Evolutionary conservation across 106 monocot species (phyloP).

Genomic region (Allium fistulosum): DNA sequence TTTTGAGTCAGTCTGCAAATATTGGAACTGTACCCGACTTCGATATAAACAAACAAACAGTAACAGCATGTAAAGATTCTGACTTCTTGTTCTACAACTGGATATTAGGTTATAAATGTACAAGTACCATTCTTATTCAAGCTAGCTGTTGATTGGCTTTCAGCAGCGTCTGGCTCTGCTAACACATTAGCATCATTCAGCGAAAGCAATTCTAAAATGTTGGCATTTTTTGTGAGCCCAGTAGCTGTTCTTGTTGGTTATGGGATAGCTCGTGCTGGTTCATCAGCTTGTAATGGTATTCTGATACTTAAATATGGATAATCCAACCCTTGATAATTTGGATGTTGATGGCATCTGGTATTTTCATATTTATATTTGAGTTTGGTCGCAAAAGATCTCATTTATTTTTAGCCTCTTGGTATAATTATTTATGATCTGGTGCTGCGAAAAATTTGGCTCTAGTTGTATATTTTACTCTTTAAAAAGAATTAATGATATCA

Average conservation of each 20-base stretch:
- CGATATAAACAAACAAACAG: not conserved
- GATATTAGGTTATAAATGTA: conserved; percentile 88
- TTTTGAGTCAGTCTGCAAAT: no score
- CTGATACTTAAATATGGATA: not conserved
- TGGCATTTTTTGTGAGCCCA: conserved; percentile 90
- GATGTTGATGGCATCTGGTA: no score
- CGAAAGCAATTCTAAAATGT: conserved; percentile 62
- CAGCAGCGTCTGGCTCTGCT: conserved; percentile 48
- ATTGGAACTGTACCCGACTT: no score
- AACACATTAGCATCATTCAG: conserved; percentile 57
- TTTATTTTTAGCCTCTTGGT: no score
- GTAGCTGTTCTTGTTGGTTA: conserved; percentile 92
- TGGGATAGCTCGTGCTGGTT: conserved; percentile 85
- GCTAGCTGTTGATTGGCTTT: conserved; percentile 98
- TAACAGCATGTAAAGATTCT: conserved; percentile 2
- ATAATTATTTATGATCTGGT: no score
- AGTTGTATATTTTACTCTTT: no score
- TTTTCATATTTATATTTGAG: no score
- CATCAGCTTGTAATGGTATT: conserved; percentile 95
- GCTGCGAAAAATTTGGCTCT: no score
- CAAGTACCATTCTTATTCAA: conserved; percentile 99
- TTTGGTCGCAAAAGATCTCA: no score
- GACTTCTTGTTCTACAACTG: conserved; percentile 7
- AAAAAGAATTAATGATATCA: no score
- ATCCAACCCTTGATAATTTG: no score